Evolutionary conservation across 2,329 filamentous ascomycete species (phyloP).

Genomic region (Magnaporthiopsis incrustans): DNA sequence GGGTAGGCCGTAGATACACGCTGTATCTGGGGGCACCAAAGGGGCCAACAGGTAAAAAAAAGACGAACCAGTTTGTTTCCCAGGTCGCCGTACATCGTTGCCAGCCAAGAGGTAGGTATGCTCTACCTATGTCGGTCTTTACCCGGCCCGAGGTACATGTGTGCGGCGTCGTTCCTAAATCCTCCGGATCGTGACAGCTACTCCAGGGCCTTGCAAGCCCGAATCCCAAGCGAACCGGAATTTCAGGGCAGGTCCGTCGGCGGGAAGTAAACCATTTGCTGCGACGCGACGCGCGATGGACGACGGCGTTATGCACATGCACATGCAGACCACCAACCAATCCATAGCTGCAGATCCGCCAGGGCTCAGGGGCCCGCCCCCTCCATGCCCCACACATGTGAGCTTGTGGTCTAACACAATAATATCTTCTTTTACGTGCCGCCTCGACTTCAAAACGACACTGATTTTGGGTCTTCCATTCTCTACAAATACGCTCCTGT

Average conservation of each 20-base stretch:
- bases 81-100: conserved; percentile 74
- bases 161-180: not conserved
- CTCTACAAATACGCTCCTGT: not conserved
- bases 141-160: not conserved
- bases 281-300: not conserved
- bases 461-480: no score
- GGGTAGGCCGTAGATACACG: not conserved
- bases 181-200: not conserved
- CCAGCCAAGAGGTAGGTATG: conserved; percentile 1
- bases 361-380: no score
- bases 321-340: not conserved
- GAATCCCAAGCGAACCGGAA: no score
- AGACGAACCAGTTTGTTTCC: conserved; percentile 70
- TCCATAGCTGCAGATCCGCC: not conserved
- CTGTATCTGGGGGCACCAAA: not conserved
- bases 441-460: no score
- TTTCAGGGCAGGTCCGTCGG: no score
- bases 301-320: not conserved
- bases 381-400: not conserved
- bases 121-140: conserved; percentile 9
- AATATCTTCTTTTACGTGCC: no score
- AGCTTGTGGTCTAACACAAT: no score
- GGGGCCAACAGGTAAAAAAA: conserved; percentile 28
- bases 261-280: no score
- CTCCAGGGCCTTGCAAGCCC: no score